Evolutionary conservation across 2,329 filamentous ascomycete genomes (phyloP), one percentile per base, ranked within the genome.

Genomic region (Mycosphaerelloides madeirae): DNA sequence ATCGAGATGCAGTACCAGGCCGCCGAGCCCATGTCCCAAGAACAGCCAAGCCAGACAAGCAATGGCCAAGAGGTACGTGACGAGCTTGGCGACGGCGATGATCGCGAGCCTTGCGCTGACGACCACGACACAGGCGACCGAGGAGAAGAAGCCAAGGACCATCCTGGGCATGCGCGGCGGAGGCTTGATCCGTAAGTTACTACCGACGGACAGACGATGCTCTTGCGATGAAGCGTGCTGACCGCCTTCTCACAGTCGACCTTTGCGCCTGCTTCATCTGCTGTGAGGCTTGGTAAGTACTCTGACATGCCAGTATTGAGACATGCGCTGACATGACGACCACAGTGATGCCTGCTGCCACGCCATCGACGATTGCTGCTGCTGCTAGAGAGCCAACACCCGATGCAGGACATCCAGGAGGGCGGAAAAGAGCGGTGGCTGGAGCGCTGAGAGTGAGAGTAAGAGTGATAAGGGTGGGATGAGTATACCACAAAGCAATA

Each of bases 201-300:
- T 18, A 13, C 22, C 29, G 18, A 3, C 14, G 12, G 7, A 2
- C 25, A 2, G 35, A 20, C 18, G n/a, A 16, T 16, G 19, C 32
- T 25, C 3, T 19, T n/a, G 18, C 12, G 13, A 15, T n/a, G 11
- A 9, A 12, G 31, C 35, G 49, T 36, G 49, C 28, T 6, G 28
- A 18, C 38, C 44, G 39, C 11, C 32, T 31, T 32, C 6, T 11
- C 15, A 33, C 31, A 59, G 56, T 60, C 35, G 57, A 60, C 41
- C 41, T 58, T 12, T 60, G 57, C 41, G 57, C 57, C 34, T 60
- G 57, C 46, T 60, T 60, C 54, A 58, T 60, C 45, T 60, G 57
- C 50, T 60, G 57, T 50, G 57, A 60, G 39, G 55, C 52, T 43
- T 47, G 56, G 41, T 38, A 29, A 43, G 41, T 32, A 42, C 20